Percentiles rank a stretch among this genome's conserved stretches.
Conservation (phyloP, 1,284 basidiomycete species). For the Heterobasidion parviporum region DNA sequence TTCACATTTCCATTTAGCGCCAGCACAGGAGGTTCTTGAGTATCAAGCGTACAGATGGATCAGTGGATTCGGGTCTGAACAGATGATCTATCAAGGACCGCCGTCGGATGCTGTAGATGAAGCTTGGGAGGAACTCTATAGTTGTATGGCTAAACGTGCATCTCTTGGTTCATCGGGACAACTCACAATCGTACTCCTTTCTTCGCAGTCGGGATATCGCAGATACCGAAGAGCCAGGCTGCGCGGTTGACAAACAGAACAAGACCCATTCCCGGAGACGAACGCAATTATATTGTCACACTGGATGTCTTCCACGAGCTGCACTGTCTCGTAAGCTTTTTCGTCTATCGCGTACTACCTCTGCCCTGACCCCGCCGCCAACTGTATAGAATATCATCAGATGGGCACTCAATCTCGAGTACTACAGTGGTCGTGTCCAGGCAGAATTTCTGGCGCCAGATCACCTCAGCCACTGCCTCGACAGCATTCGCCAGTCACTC, state of each 20-base stretch:
- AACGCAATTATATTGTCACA: background rate
- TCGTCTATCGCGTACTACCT: background rate
- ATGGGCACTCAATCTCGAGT: background rate
- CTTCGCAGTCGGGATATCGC: background rate
- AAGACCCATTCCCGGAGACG: background rate
- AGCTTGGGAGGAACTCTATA: background rate
- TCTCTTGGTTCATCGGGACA: background rate
- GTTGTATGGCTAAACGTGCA: background rate
- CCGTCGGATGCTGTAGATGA: background rate
- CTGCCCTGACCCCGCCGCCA: background rate
- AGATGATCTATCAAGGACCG: background rate
- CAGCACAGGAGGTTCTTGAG: background rate
- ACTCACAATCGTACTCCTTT: background rate
- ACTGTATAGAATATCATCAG: background rate
- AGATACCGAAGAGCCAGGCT: background rate
- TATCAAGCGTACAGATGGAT: background rate
- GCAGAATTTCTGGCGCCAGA: background rate
- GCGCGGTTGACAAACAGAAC: background rate
- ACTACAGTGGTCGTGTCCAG: background rate
- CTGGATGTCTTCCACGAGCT: background rate
- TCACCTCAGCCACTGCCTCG: background rate
- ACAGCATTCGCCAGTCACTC: background rate
- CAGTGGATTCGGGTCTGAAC: background rate
- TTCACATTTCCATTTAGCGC: background rate
- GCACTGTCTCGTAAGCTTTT: background rate